Base-by-base conservation (phyloP, 805 yeast species). In the Metschnikowia orientalis region DNA sequence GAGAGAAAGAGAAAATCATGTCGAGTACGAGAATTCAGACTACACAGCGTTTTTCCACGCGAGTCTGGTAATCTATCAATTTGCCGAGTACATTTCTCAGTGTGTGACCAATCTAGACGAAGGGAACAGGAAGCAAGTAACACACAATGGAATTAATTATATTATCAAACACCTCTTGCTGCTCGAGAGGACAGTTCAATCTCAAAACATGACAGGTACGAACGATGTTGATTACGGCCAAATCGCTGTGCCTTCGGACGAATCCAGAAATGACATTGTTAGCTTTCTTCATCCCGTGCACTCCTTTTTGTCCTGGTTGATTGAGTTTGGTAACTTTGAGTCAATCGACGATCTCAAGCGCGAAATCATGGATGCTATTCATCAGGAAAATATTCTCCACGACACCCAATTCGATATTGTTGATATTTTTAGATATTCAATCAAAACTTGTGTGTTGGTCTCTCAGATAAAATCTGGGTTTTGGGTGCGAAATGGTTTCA, bases 401-500 rank as follows among this genome's bases (percentile, higher is more conserved):
- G 13, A 23, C 13, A 9, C 19, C 0, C 12, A 3, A 6, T 22
- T 29, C 5, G n/a, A 22, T 8, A 11, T 54, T 5, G 49, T 54
- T 26, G 35, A 47, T 8, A 49, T 81, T 5, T 73, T 81, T 42
- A 95, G 87, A 42, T 79, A 82, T 42, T 82, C 96, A 0, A 55
- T 92, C 13, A 68, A 94, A 37, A 81, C 89, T 0, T 51, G 87
- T 18, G 95, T 85, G 0, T 57, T 85, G 6, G 58, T 86, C 43
- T 77, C 95, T 0, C 97, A 92, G 49, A 83, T 90, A 6, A 81
- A 85, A 40, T 78, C 83, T 0, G 96, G 96, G 0, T 73, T 82
- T 36, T 90, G 97, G 97, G 96, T 90, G 0, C 73, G 97, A 49
- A 90, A 90, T 57, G 98, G 98, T 0, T 72, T 76, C 38, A 81